Base-by-base conservation (phyloP, 1,284 basidiomycete genomes). In the Meripilus lineatus region DNA sequence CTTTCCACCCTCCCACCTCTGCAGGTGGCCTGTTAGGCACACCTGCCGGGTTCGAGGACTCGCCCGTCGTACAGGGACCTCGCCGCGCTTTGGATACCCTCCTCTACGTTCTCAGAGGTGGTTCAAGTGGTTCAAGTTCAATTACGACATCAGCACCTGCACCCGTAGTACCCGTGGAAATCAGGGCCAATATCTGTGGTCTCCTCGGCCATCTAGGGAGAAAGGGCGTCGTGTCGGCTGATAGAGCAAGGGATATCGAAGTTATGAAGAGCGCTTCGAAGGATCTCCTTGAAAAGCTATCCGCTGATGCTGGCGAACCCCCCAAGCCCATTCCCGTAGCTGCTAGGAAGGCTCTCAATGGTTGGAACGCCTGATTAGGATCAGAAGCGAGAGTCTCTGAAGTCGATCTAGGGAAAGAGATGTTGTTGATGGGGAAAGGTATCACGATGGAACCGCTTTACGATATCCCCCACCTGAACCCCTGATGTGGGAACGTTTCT, bases 181-280 rank as follows among this genome's bases (percentile, higher is more conserved):
- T 90, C 42, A 77, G 85, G 39, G 68, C 77, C 20, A 90, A 90
- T 55, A 73, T 79, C 18, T 89, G 87, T 55, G 75, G 79, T 4
- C 69, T 90, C 49, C 64, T 89, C 22, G 70, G 74, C 37, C 81
- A 87, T 52, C 56, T 88, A 18, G 74, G 67, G 32, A 58, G 72
- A 39, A 74, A 73, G 50, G 70, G 78, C 50, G 63, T 67, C 3
- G 62, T 74, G 14, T 68, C 67, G 10, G 54, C 50, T 37, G 58
- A 51, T 52, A 56, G 58, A 44, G 49, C 46, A 32, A 53, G 47
- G 23, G 72, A 77, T 42, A 55, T 81, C 40, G 62, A 63, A 17
- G 64, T 60, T 36, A 58, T 87, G 45, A 77, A 81, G 58, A 70
- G 71, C 10, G 63, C 62, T 37, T 63, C 75, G 15, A 62, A 66